Base-by-base conservation (phyloP, 2,329 filamentous ascomycete genomes). In the Penicillium olsonii region DNA sequence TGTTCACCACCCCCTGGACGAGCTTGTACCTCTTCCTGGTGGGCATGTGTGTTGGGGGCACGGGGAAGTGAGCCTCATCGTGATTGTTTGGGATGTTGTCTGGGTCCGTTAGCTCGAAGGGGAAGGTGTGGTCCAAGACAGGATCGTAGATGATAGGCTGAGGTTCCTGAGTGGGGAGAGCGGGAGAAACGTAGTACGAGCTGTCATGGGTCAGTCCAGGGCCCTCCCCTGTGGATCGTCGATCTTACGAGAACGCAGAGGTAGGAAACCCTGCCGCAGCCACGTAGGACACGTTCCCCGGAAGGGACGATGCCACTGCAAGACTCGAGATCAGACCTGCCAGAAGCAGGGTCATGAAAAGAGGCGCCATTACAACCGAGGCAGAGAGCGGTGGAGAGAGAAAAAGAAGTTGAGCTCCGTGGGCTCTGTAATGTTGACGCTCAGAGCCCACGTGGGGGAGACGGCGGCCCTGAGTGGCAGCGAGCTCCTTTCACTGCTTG, bases 101-200 rank as follows among this genome's bases (percentile, higher is more conserved):
- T 1, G 80, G 80, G 58, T 81, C 71, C 0, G 81, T 84, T 42
- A 84, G 62, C 53, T 82, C 79, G 26, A 74, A 66, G 1, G 78
- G 79, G 48, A 74, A 84, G 2, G 78, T 82, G 53, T 75, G 71
- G 54, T 83, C 78, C 39, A 82, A 62, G 22, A 83, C 67, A 0
- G 79, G 77, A 63, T 84, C 81, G 52, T 74, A 71, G 4, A 84
- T 61, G 12, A 74, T 74, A 22, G 78, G 78, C 55, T 82, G 78
- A n/a, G 78, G 78, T 60, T 81, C 70, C 52, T 71, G 66, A n/a
- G 75, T 78, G 42, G 74, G 66, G 19, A 65, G 60, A 3, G 76
- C 72, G 17, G 71, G 68, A 46, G 73, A 64, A 56, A 77, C 77
- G 58, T 81, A 82, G 50, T 67, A 67, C 1, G 62, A 63, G n/a